Base-by-base conservation (phyloP, 192 early-diverging fungal genomes). In the Entophlyctis luteolus region DNA sequence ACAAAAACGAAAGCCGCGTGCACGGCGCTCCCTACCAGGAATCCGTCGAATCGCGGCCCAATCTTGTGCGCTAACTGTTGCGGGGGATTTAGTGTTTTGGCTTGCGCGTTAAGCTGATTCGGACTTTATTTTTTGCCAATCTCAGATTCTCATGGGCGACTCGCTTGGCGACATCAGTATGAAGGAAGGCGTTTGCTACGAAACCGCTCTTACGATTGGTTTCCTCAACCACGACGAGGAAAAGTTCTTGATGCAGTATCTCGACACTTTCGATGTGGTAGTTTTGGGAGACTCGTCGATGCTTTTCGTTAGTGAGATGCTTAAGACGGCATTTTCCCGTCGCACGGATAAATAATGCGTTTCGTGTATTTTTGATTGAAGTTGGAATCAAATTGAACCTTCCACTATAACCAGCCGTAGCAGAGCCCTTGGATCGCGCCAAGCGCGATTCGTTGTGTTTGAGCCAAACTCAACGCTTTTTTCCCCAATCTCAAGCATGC, bases 91-190 rank as follows among this genome's bases (percentile, higher is more conserved):
- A 23, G 5, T 54, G 4, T 65, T 2, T 28, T 14, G 23, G 31
- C 37, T 20, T 59, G 16, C 31, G 31, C n/a, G 31, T 59, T 35
- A 59, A 36, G n/a, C 35, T 60, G 37, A 32, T 34, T 1, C 32
- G 36, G 10, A 42, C 18, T 22, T 46, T 58, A 12, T 38, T 58
- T 27, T 57, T 66, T 27, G 4, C 37, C 6, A 12, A 1, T 16
- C 4, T 23, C 28, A 72, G 72, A 87, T 90, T 23, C 34, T 90
- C 52, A 66, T 90, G 66, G 89, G 89, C 25, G 89, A 90, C 69
- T 87, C 85, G 12, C 28, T 87, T 18, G 89, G 89, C 2, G 89
- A 91, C 70, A 62, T 88, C 31, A 68, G 80, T 22, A 91, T 91
- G 89, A 78, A 75, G 20, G 76, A 80, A 16, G 88, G 87, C 2